Base-by-base conservation (phyloP, 495 filamentous ascomycete species). In the Massariosphaeria phaeospora region DNA sequence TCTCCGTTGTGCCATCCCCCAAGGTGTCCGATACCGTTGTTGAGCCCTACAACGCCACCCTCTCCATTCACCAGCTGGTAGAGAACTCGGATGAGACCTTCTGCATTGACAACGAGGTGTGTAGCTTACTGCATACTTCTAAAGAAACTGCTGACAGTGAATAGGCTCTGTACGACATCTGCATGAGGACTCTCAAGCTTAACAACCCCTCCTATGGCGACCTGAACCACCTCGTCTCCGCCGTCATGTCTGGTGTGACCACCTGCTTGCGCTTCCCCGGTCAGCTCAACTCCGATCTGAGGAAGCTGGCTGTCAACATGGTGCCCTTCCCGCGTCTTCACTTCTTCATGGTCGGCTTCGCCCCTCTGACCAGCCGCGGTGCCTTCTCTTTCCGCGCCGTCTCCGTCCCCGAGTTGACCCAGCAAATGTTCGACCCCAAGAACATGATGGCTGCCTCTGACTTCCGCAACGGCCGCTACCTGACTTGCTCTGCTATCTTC, bases 261-360 rank as follows among this genome's bases (percentile, higher is more conserved):
- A 96, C 94, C 61, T 97, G 89, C 70, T 82, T 99, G 59, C 94
- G 93, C 75, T 99, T 99, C 84, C 93, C 93, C 47, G 93, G 93
- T 69, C 93, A 99, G 81, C 86, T 99, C 57, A 99, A 99, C 85
- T 97, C 94, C 64, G 93, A 99, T 76, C 88, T 99, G 61, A 89
- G 93, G 78, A 99, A 99, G 80, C 79, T 97, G 69, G 93, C 93
- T 66, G 93, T 99, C 76, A 99, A 99, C 88, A 99, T 99, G 93
- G 93, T 99, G 79, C 93, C 93, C 54, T 99, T 99, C 85, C 93
- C 93, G 67, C 93, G 93, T 86, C 88, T 99, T 49, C 93, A 99
- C 77, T 99, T 99, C 87, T 99, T 99, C 86, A 99, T 99, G 93
- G 94, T 99, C 71, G 93, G 93, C 71, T 99, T 99, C 74, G 91